Evolutionary conservation across 345 rosid genomes (phyloP), one percentile per base, ranked within the genome.

Genomic region (Salix viminalis): DNA sequence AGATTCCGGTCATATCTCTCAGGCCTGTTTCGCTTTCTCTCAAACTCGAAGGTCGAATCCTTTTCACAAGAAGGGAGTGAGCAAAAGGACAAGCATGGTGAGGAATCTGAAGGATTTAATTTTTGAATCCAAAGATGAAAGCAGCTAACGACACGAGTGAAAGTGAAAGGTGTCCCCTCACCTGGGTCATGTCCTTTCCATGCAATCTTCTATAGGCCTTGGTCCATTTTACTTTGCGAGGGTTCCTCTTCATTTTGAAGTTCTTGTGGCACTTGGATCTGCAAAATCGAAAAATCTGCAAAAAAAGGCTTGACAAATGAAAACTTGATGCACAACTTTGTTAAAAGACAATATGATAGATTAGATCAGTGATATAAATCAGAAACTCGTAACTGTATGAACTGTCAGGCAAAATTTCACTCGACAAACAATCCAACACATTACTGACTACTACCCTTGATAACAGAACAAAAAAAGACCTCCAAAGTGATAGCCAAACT

Each of bases 221-320:
- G 69, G 98, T 94, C 98, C 98, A 96, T 76, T 94, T 94, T 10
- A 96, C 95, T 77, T 96, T 94, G 56, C 97, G 91, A 7, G 98
- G 99, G 79, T 94, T 96, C 78, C 98, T 94, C 91, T 96, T 96
- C 99, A 94, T 96, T 84, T 96, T 96, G 75, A 94, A 91, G 80
- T 94, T 94, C 82, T 94, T 94, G 81, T 94, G 97, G 83, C 97
- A 92, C 80, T 90, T 90, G 10, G 94, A 94, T 84, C 97, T 84
- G 83, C 96, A 96, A 83, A 96, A 96, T 39, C 93, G 79, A 84
- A 94, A 96, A 52, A 96, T 84, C 98, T 94, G 83, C 87, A 82
- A 60, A 72, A 5, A 62, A 72, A 62, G 39, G 65, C 39, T 26
- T 69, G 50, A 7, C 18, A 1, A 42, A 73, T 28, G 73, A 77